Evolutionary conservation across 2,329 filamentous ascomycete genomes (phyloP), one percentile per base, ranked within the genome.

Genomic region (Ophiobolus disseminans): DNA sequence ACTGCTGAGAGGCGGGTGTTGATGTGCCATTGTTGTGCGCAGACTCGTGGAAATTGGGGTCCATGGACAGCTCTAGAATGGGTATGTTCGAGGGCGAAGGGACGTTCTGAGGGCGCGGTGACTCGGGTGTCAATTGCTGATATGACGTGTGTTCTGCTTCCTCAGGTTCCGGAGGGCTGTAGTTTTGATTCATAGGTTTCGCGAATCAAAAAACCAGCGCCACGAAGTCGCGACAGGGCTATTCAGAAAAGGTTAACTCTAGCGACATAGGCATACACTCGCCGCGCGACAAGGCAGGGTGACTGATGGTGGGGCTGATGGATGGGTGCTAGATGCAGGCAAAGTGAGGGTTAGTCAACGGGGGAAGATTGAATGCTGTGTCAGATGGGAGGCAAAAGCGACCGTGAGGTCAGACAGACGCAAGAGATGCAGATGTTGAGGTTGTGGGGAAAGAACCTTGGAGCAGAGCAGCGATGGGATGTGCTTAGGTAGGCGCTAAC

Each of bases 31-130:
- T 70, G 65, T 84, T 83, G 54, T 80, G 81, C 44, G 84, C 79
- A 46, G 84, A 84, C 70, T 87, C 85, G 74, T 87, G 86, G 78
- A 88, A 87, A 61, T 82, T 76, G 45, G 85, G 84, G 74, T 90
- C 86, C 82, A 85, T 89, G 75, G 88, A 86, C 68, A 86, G 85
- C 68, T 86, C 81, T 65, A 89, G 55, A 45, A 90, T 82, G 48
- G 86, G 85, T 50, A 89, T 88, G 60, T 84, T 87, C 60, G 84
- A 81, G 43, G 86, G 85, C 72, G 86, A 83, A 58, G 86, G 81
- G 58, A 86, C 78, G 73, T 89, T 85, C 62, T 88, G 74, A 59
- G 87, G 87, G 63, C 86, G 85, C 66, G 87, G 87, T 69, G 86
- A 89, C 67, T 87, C 83, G 57, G 87, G 87, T 67, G 85, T 87